Conservation (phyloP, 768 basidiomycete genomes). For the Infundibulicybe gibba region DNA sequence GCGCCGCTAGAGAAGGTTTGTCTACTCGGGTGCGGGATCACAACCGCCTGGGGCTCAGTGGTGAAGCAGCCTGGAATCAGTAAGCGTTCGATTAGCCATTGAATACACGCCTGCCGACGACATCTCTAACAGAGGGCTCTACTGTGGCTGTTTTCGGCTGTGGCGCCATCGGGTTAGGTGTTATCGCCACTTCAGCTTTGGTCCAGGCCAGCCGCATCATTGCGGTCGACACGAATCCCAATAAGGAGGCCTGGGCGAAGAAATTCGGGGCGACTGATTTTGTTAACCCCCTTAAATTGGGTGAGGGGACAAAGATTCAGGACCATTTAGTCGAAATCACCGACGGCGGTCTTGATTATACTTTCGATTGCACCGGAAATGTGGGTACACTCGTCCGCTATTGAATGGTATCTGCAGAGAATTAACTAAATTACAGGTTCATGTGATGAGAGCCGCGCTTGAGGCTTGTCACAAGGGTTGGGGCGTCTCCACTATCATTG, state of each 20-base stretch:
- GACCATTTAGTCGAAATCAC: slow-evolving; percentile 89
- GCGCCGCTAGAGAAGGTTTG: slow-evolving; percentile 97
- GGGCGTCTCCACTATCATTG: slow-evolving; percentile 95
- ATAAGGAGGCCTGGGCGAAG: slow-evolving; percentile 83
- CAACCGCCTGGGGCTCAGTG: slow-evolving; percentile 97
- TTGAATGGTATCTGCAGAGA: background rate
- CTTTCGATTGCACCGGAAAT: slow-evolving; percentile 97
- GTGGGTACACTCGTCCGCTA: slow-evolving; percentile 21
- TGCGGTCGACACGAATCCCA: slow-evolving; percentile 86
- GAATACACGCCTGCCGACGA: slow-evolving; percentile 1
- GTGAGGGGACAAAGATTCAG: slow-evolving; percentile 81
- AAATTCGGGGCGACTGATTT: slow-evolving; percentile 97
- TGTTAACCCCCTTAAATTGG: slow-evolving; percentile 73
- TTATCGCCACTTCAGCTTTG: slow-evolving; percentile 73
- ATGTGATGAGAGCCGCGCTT: slow-evolving; percentile 92
- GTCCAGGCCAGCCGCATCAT: slow-evolving; percentile 88
- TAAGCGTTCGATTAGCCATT: slow-evolving; percentile 28
- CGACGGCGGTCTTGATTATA: slow-evolving; percentile 95
- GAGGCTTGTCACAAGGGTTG: slow-evolving; percentile 99
- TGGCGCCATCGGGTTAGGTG: slow-evolving; percentile 94
- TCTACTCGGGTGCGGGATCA: slow-evolving; percentile 93
- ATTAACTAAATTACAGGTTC: slow-evolving; percentile 43
- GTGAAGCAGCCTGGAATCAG: slow-evolving; percentile 86
- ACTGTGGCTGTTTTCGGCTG: slow-evolving; percentile 94
- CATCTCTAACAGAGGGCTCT: slow-evolving; percentile 57